Conservation (phyloP, 192 early-diverging fungal genomes). For the Entomortierella chlamydospora region DNA sequence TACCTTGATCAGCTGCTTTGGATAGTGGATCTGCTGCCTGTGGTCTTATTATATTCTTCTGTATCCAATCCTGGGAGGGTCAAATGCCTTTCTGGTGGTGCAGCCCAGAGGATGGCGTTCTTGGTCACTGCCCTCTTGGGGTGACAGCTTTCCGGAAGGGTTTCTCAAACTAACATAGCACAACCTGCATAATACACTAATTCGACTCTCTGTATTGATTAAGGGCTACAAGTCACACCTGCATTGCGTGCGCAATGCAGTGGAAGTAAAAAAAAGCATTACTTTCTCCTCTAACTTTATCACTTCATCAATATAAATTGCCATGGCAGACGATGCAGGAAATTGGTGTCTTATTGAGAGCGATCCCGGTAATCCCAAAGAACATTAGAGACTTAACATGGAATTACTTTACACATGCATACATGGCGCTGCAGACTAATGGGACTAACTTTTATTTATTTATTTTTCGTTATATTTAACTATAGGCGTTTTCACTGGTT, state of each 20-base stretch:
- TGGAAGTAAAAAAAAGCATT: too few species aligned
- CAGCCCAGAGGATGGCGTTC: conserved; percentile 20
- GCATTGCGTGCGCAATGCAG: too few species aligned
- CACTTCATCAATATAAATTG: too few species aligned
- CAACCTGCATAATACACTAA: too few species aligned
- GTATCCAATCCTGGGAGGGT: conserved; percentile 34
- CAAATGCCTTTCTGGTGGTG: conserved; percentile 38
- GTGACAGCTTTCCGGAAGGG: conserved; percentile 25
- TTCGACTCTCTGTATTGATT: too few species aligned
- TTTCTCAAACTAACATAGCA: neutral
- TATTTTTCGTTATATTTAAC: too few species aligned
- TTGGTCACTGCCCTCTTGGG: conserved; percentile 43
- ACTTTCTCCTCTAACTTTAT: too few species aligned
- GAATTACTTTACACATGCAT: neutral
- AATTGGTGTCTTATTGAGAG: conserved; percentile 91
- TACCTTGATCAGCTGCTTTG: conserved; percentile 71
- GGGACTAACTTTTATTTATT: too few species aligned
- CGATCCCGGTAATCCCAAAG: conserved; percentile 72
- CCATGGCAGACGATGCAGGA: conserved; percentile 61
- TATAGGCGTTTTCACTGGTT: conserved; percentile 83
- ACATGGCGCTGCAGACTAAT: neutral
- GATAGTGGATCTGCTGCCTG: conserved; percentile 68
- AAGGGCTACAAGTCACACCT: too few species aligned
- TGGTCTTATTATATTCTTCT: conserved; percentile 61
- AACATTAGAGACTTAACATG: neutral